Conservation (phyloP, 495 filamentous ascomycete species). For the Amphirosellinia nigrospora region DNA sequence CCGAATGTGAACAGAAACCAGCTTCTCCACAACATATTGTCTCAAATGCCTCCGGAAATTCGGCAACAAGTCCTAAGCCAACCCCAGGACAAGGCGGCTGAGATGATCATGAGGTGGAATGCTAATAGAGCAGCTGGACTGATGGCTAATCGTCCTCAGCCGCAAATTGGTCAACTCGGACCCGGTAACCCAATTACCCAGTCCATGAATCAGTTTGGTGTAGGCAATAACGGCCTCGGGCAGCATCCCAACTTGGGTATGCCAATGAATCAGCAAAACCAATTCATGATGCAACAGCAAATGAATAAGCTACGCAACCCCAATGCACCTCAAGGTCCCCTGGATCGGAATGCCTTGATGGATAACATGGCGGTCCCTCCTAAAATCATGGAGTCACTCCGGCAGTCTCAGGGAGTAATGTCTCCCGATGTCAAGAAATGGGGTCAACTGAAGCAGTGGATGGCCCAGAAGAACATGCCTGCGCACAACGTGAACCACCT, state of each 20-base stretch:
- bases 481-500: slow-evolving; percentile 52
- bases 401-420: slow-evolving; percentile 31
- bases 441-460: slow-evolving; percentile 72
- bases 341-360: slow-evolving; percentile 38
- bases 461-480: slow-evolving; percentile 53
- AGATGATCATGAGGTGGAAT: slow-evolving; percentile 50
- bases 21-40: slow-evolving; percentile 44
- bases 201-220: slow-evolving; percentile 38
- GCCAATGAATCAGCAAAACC: slow-evolving; percentile 47
- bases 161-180: slow-evolving; percentile 42
- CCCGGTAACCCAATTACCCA: slow-evolving; percentile 41
- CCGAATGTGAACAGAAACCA: slow-evolving; percentile 40
- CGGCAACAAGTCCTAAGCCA: slow-evolving; percentile 38
- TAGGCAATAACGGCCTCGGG: slow-evolving; percentile 35
- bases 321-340: slow-evolving; percentile 27
- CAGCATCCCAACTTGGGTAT: slow-evolving; percentile 34
- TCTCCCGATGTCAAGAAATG: slow-evolving; percentile 72
- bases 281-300: slow-evolving; percentile 43
- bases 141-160: slow-evolving; percentile 38
- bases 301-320: slow-evolving; percentile 37
- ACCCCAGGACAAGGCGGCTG: slow-evolving; percentile 49
- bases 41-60: slow-evolving; percentile 41
- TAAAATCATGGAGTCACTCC: slow-evolving; percentile 34
- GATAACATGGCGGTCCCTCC: slow-evolving; percentile 47
- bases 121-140: slow-evolving; percentile 28